phyloP scores from a whole-genome alignment of 2,329 filamentous ascomycete genomes.

The Alternaria sp. region DNA sequence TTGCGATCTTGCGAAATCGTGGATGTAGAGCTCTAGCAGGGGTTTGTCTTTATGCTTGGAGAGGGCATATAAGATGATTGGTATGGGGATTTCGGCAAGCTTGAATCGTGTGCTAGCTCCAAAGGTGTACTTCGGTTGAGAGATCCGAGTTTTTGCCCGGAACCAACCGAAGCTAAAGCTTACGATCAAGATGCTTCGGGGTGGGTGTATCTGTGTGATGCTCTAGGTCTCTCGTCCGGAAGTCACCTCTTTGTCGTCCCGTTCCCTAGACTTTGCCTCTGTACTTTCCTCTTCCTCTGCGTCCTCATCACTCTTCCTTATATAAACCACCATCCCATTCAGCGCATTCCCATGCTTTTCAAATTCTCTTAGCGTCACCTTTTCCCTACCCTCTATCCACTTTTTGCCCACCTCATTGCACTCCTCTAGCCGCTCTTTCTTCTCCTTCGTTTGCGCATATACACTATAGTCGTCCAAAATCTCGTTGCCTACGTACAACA shows the following conservation, averaged over 20 bases:
- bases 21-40: not conserved
- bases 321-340: slow-evolving; percentile 44
- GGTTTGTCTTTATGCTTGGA: no score
- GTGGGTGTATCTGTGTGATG: not conserved
- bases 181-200: not conserved
- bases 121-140: not conserved
- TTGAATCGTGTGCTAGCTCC: no score
- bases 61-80: no score
- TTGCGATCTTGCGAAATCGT: not conserved
- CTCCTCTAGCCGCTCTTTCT: slow-evolving; percentile 29
- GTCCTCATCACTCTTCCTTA: not conserved
- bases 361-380: slow-evolving; percentile 32
- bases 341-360: slow-evolving; percentile 40
- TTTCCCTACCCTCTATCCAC: slow-evolving; percentile 28
- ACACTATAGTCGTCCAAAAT: slow-evolving; percentile 39
- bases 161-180: not conserved
- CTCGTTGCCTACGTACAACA: slow-evolving; percentile 47
- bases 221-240: not conserved
- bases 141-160: not conserved
- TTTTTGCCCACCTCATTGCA: slow-evolving; percentile 38
- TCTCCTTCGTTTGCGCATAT: slow-evolving; percentile 34
- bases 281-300: not conserved
- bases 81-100: no score
- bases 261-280: not conserved
- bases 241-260: accelerated